Evolutionary conservation across 805 yeast species (phyloP).

Genomic region (Teunomyces aglyptinius): DNA sequence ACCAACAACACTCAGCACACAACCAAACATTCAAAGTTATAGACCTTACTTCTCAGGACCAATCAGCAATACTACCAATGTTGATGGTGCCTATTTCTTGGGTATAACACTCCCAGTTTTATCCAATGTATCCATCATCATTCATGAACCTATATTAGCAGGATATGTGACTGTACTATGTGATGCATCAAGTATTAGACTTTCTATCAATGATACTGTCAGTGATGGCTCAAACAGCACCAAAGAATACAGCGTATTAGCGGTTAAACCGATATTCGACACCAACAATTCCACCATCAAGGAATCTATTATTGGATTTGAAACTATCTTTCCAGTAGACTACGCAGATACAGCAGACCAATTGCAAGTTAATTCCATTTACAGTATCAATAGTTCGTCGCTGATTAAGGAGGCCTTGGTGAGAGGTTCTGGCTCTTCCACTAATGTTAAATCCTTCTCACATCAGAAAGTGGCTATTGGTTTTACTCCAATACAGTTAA

Average conservation of each 20-base stretch:
- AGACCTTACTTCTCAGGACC: constrained; percentile 64
- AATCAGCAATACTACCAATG: constrained; percentile 34
- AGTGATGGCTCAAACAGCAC: constrained; percentile 7
- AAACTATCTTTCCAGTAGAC: constrained; percentile 29
- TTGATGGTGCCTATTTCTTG: constrained; percentile 47
- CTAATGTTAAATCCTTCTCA: constrained; percentile 18
- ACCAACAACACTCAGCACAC: constrained; percentile 37
- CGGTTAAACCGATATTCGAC: constrained; percentile 32
- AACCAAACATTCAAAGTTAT: background rate
- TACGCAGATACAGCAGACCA: constrained; percentile 6
- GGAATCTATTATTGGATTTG: constrained; percentile 46
- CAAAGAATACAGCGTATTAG: constrained; percentile 29
- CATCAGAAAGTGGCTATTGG: constrained; percentile 36
- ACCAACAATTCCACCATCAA: constrained; percentile 20
- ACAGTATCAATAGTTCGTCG: constrained; percentile 25
- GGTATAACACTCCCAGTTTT: constrained; percentile 78
- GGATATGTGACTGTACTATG: constrained; percentile 67
- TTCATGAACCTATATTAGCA: constrained; percentile 55
- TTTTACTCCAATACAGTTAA: constrained; percentile 27
- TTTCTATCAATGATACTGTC: constrained; percentile 24
- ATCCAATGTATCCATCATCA: constrained; percentile 67
- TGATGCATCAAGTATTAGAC: constrained; percentile 30
- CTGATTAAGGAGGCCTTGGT: constrained; percentile 30
- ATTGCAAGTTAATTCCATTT: constrained; percentile 19
- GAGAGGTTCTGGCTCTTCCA: constrained; percentile 26